Evolutionary conservation across 78 protist genomes (phyloP).

Genomic region (Dictyostelium capitatum): DNA sequence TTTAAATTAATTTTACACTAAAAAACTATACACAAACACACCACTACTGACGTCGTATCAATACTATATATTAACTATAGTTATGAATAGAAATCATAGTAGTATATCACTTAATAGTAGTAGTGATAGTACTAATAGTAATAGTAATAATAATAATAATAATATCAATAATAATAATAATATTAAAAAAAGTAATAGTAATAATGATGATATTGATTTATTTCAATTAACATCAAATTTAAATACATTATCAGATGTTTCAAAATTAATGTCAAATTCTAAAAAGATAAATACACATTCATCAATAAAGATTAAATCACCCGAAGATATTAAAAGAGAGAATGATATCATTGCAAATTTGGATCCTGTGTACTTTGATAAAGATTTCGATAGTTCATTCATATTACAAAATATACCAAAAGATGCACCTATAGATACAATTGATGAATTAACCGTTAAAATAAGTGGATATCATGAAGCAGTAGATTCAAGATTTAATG

Average conservation of each 20-base stretch:
- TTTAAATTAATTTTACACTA: no score
- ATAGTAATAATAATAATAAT: background rate
- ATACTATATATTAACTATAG: no score
- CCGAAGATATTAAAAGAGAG: constrained; percentile 44
- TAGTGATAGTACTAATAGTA: background rate
- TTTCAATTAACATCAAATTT: constrained; percentile 56
- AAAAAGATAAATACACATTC: background rate
- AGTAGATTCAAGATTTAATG: constrained; percentile 73
- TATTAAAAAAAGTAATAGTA: background rate
- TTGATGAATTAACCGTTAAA: constrained; percentile 47
- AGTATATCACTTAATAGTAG: background rate
- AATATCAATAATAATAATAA: background rate
- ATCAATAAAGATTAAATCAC: constrained; percentile 16
- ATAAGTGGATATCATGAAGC: constrained; percentile 63
- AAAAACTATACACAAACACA: no score
- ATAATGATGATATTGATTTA: constrained; percentile 34
- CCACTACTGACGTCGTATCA: no score
- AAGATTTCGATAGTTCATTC: constrained; percentile 24
- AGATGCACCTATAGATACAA: constrained; percentile 19
- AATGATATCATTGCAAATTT: constrained; percentile 25
- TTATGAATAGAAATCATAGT: constrained; percentile 3
- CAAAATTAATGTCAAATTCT: constrained; percentile 27
- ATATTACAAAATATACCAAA: constrained; percentile 26
- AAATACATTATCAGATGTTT: constrained; percentile 41
- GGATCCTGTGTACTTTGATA: constrained; percentile 36